Evolutionary conservation across 1,284 basidiomycete species (phyloP), one percentile per base, ranked within the genome.

Genomic region (Psilocybe mexicana): DNA sequence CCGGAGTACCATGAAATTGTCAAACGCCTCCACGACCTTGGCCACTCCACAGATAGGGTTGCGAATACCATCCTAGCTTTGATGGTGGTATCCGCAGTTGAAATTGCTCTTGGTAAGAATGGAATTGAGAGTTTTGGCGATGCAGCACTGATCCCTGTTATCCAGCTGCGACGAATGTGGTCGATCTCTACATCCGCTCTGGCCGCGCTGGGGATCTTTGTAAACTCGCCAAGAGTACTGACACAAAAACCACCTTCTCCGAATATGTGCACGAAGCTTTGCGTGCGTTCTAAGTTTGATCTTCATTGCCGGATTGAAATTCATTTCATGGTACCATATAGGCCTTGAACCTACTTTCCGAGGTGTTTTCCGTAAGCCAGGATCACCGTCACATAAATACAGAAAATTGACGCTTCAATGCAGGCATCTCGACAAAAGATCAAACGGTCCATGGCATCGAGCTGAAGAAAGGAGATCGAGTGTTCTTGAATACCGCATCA

Each of bases 41-140:
- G 84, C 2, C 77, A 79, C 45, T 78, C 82, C 3, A 73, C 75
- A 1, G 85, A 89, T 52, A 79, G 86, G 54, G 73, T 88, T 12
- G 80, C 85, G 7, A 90, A 90, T 66, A 82, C 82, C 30, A 75
- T 92, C 43, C 70, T 93, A 35, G 88, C 89, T n/a, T 70, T 93
- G 30, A 74, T 91, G 72, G 80, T 92, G 54, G 81, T 83, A 24
- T 74, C 83, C 2, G 83, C 85, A 3, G 85, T 86, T 10, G 89
- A 92, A 72, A 69, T 92, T 43, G 82, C 86, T 12, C 78, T 92
- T 59, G 81, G 88, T 85, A 64, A 36, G 81, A 28, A 8, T 14
- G 1, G 26, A 14, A 26, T 33, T 33, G 6, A 26, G 6, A 43
- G 23, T 23, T 8, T 45, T 33, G 12, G 2, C 18, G 18, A n/a